These are phyloP conservation scores for Darksidea phi DNA, from an alignment of 495 filamentous ascomycete species.

Conservation along the genomic window DNA sequence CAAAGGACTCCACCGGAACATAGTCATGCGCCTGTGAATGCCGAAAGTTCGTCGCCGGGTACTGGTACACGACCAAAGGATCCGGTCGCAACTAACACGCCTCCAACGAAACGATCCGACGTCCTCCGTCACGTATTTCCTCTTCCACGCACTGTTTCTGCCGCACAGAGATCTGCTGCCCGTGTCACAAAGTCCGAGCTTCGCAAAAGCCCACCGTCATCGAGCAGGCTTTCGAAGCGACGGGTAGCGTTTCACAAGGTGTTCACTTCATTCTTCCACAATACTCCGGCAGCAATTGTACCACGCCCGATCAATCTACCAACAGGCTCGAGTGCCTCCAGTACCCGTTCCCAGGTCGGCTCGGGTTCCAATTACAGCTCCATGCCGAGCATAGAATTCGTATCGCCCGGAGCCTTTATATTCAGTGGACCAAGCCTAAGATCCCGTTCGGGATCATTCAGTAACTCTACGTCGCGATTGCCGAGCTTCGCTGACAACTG, in stretches of 20 bases:
- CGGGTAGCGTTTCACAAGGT: conserved; percentile 22
- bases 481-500: conserved; percentile 19
- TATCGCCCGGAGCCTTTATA: conserved; percentile 35
- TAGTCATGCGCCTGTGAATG: not conserved
- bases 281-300: not conserved
- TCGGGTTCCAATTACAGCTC: conserved; percentile 13
- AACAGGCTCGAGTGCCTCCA: conserved; percentile 20
- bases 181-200: conserved; percentile 16
- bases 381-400: conserved; percentile 33
- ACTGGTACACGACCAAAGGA: not conserved
- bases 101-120: conserved; percentile 16
- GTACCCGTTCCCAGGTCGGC: not conserved
- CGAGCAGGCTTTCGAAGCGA: conserved; percentile 16
- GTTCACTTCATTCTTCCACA: conserved; percentile 22
- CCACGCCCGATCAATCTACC: not conserved
- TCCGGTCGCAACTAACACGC: not conserved
- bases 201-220: conserved; percentile 10
- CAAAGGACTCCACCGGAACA: not conserved
- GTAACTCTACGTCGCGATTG: conserved; percentile 18
- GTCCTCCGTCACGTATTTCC: conserved; percentile 19
- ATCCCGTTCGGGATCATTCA: conserved; percentile 22
- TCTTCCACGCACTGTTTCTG: not conserved
- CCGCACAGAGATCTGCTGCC: not conserved
- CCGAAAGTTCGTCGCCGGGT: not conserved
- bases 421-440: conserved; percentile 36